Evolutionary conservation across 1,139 yeast species (phyloP).

Genomic region (Candida sp.): DNA sequence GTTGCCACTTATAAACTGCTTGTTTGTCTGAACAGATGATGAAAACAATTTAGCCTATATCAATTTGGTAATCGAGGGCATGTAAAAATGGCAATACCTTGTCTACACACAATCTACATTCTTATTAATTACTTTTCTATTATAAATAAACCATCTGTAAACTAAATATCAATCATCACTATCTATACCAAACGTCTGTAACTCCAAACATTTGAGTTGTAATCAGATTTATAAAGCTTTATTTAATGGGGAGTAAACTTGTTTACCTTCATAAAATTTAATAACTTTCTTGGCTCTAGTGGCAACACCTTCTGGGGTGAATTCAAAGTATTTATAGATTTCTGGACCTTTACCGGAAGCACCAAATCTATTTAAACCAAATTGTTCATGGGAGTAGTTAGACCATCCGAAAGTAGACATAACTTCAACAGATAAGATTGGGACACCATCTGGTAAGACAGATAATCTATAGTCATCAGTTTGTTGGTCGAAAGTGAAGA

Average conservation of each 20-base stretch:
- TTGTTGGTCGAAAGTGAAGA: slow-evolving; percentile 87
- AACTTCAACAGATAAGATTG: slow-evolving; percentile 93
- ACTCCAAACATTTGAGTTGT: neutral
- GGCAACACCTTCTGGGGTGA: slow-evolving; percentile 93
- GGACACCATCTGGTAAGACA: slow-evolving; percentile 93
- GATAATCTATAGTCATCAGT: slow-evolving; percentile 72
- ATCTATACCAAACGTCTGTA: neutral
- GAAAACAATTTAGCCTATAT: too few species aligned
- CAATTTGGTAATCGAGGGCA: too few species aligned
- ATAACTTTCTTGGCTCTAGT: slow-evolving; percentile 79
- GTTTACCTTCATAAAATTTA: slow-evolving; percentile 78
- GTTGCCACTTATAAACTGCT: too few species aligned
- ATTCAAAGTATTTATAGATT: slow-evolving; percentile 81
- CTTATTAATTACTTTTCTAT: neutral
- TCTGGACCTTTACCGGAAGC: slow-evolving; percentile 91
- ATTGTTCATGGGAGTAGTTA: slow-evolving; percentile 94
- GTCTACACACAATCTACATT: neutral
- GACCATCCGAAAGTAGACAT: slow-evolving; percentile 92
- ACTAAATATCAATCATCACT: slow-evolving; percentile 1
- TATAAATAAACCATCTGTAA: neutral
- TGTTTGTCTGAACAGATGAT: too few species aligned
- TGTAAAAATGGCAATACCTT: slow-evolving; percentile 1
- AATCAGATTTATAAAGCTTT: slow-evolving; percentile 55
- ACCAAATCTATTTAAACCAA: slow-evolving; percentile 96
- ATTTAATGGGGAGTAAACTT: slow-evolving; percentile 72